A percentile compares a stretch with the other conserved stretches of the same genome.
phyloP scores from a whole-genome alignment of 2,329 filamentous ascomycete genomes.

The Hymenoscyphus salicellus region DNA sequence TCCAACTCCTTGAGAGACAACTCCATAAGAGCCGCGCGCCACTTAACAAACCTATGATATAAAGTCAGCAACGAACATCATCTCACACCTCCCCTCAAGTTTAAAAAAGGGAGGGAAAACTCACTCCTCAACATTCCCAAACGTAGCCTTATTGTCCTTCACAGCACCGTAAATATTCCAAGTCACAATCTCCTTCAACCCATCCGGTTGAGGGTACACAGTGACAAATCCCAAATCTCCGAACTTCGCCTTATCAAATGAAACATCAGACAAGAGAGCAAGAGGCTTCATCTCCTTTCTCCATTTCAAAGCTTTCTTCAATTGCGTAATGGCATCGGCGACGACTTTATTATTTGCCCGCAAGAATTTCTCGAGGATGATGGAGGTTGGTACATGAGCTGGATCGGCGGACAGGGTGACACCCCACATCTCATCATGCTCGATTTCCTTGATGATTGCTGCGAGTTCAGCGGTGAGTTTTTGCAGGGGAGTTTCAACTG shows the following conservation, averaged over 20 bases:
- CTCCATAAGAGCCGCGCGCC: constrained; percentile 91
- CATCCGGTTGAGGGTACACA: constrained; percentile 56
- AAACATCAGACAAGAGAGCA: constrained; percentile 58
- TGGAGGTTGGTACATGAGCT: constrained; percentile 68
- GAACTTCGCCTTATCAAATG: constrained; percentile 69
- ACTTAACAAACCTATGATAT: constrained; percentile 70
- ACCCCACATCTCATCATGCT: constrained; percentile 82
- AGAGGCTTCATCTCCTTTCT: constrained; percentile 72
- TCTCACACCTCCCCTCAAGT: not conserved
- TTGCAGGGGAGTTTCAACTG: constrained; percentile 41
- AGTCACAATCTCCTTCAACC: constrained; percentile 65
- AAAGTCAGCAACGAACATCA: constrained; percentile 10
- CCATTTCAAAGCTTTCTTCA: constrained; percentile 78
- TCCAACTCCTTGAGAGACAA: constrained; percentile 72
- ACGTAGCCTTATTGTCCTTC: constrained; percentile 76
- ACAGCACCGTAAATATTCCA: constrained; percentile 93
- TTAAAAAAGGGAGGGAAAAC: constrained; percentile 32
- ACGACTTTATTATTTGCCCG: constrained; percentile 81
- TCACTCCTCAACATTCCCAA: constrained; percentile 77
- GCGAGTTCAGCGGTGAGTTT: constrained; percentile 58
- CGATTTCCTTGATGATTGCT: constrained; percentile 53
- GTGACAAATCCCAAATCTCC: constrained; percentile 78
- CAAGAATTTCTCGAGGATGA: constrained; percentile 89
- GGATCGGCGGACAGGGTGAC: constrained; percentile 54
- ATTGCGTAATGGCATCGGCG: constrained; percentile 71